phyloP scores from a whole-genome alignment of 2,329 filamentous ascomycete species.

The Leptographium galeiforme region DNA sequence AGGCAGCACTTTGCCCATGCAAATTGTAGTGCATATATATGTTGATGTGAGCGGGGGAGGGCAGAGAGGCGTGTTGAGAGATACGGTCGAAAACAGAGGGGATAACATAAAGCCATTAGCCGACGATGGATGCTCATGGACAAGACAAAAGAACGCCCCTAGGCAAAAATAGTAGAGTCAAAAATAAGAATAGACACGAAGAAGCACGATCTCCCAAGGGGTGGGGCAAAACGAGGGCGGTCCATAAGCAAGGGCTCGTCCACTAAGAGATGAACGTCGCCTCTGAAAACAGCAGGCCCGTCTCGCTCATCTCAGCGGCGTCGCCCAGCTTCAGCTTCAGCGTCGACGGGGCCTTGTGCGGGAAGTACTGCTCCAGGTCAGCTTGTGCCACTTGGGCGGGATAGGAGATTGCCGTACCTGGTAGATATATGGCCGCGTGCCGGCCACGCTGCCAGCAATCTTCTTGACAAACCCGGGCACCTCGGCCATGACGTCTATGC shows the following conservation, averaged over 20 bases:
- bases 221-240: not conserved
- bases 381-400: not conserved
- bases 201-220: not conserved
- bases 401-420: conserved; percentile 44
- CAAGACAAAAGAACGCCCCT: not conserved
- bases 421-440: conserved; percentile 96
- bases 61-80: not conserved
- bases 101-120: not conserved
- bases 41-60: not conserved
- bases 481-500: conserved; percentile 92
- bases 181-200: not conserved
- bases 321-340: conserved; percentile 80
- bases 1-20: not conserved
- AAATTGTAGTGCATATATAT: not conserved
- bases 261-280: conserved; percentile 82
- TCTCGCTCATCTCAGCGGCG: conserved; percentile 57
- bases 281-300: conserved; percentile 72
- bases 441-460: conserved; percentile 75
- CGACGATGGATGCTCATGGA: not conserved
- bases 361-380: conserved; percentile 46
- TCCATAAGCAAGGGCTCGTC: not conserved
- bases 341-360: conserved; percentile 46
- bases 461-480: conserved; percentile 92
- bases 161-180: not conserved
- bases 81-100: not conserved